These are phyloP conservation scores for Takashimella tepidaria DNA, from an alignment of 1,284 basidiomycete genomes.

Conservation along the genomic window DNA sequence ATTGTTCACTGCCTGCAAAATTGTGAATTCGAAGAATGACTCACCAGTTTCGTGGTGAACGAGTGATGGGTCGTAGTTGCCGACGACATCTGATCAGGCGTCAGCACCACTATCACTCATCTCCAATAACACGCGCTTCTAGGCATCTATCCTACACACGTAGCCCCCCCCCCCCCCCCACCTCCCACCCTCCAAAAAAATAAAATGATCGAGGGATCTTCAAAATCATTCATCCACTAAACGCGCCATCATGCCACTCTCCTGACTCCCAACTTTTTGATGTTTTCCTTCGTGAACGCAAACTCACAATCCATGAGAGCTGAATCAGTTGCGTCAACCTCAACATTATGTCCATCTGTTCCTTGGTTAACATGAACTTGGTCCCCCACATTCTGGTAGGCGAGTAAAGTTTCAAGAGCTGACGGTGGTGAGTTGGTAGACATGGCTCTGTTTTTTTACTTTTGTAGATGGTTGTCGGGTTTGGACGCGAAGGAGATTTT, in stretches of 20 bases:
- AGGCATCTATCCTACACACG: too few species aligned
- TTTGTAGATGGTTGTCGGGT: not conserved
- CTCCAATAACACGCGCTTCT: too few species aligned
- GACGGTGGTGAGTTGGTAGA: slow-evolving; percentile 9
- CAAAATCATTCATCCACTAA: not conserved
- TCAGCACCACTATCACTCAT: too few species aligned
- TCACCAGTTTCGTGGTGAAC: not conserved
- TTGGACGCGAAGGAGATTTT: not conserved
- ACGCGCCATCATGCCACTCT: too few species aligned
- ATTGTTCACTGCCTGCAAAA: too few species aligned
- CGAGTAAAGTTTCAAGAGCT: slow-evolving; percentile 3
- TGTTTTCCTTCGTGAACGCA: not conserved
- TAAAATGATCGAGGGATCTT: not conserved
- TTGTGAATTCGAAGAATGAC: too few species aligned
- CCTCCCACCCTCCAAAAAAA: not conserved
- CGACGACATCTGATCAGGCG: not conserved
- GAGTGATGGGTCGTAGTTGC: not conserved
- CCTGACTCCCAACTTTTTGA: too few species aligned
- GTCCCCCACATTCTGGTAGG: not conserved
- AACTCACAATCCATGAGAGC: slow-evolving; percentile 18
- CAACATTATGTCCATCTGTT: not conserved
- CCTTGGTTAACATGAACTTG: not conserved
- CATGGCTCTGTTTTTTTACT: not conserved
- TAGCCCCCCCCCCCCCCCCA: too few species aligned
- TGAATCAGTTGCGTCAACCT: slow-evolving; percentile 1